Evolutionary conservation across 1,139 yeast species (phyloP), one percentile per base, ranked within the genome.

Genomic region (Zhuliangozyma blackwelliae): DNA sequence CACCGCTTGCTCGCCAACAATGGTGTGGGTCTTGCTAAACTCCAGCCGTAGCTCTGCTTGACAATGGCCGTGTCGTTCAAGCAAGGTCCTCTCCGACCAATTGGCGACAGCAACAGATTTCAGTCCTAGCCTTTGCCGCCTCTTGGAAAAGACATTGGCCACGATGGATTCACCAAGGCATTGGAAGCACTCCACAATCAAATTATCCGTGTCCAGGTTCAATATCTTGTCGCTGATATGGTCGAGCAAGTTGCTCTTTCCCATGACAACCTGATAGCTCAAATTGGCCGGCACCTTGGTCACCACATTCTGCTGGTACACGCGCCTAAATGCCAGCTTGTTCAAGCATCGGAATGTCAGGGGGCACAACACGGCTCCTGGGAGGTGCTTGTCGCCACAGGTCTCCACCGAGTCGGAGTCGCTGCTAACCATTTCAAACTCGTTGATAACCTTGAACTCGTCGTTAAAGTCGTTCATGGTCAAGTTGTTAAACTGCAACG

Each of bases 401-500:
- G 10, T 7, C 10, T 22, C 23, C 7, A 9, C 7, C 23, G 10
- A 22, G 7, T 22, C 23, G 7, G 27, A 25, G n/a, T 33, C 37
- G 20, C 27, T 12, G 22, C 31, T 32, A 10, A 25, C 16, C 28
- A 31, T 27, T 13, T 36, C 31, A 30, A 27, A 7, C 25, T 46
- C 54, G 28, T 46, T 42, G 5, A 49, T 34, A 5, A 50, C 49
- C 27, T 38, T 41, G 36, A 47, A 49, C 20, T 51, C 57, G 23
- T 41, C 41, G 3, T 39, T 38, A 39, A 55, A 59, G 37, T 56
- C 58, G 31, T 47, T 34, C 11, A 54, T 40, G 5, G 51, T 45
- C 12, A 45, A 32, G 30, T 55, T 44, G 34, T 50, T 50, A 38
- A 53, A 59, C 32, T 58, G 62, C 16, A 61, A 41, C 3, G 60